phyloP scores from a whole-genome alignment of 768 basidiomycete species.

The Suillus alpinus region DNA sequence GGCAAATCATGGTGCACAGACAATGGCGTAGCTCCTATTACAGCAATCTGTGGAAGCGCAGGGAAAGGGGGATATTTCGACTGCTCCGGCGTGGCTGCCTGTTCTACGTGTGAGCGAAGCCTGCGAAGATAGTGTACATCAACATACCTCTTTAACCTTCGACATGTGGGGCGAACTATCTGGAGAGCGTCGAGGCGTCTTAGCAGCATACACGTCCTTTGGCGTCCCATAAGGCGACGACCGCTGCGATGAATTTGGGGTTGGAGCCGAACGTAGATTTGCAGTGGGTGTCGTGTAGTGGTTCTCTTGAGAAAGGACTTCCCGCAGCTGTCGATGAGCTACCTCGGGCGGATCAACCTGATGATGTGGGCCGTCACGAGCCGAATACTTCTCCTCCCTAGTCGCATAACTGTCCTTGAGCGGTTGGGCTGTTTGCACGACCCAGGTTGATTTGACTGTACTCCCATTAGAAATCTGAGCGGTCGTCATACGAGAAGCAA shows the following conservation, averaged over 20 bases:
- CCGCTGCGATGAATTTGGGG: slow-evolving; percentile 22
- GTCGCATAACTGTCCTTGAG: slow-evolving; percentile 17
- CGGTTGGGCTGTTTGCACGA: slow-evolving; percentile 28
- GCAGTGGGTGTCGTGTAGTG: slow-evolving; percentile 5
- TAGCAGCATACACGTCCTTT: slow-evolving; percentile 17
- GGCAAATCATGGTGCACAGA: slow-evolving; percentile 21
- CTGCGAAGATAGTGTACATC: background rate
- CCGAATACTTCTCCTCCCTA: slow-evolving; percentile 28
- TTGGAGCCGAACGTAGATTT: slow-evolving; percentile 23
- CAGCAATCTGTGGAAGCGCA: slow-evolving; percentile 28
- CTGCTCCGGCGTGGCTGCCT: slow-evolving; percentile 24
- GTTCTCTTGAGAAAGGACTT: slow-evolving; percentile 31
- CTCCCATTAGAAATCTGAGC: slow-evolving; percentile 13
- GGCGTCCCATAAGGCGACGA: slow-evolving; percentile 18
- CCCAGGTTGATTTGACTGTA: slow-evolving; percentile 30
- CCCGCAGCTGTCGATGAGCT: slow-evolving; percentile 25
- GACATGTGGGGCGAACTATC: slow-evolving; percentile 22
- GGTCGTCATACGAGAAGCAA: slow-evolving; percentile 12
- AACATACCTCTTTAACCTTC: slow-evolving; percentile 26
- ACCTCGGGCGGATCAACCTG: slow-evolving; percentile 17
- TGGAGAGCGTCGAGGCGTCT: slow-evolving; percentile 20
- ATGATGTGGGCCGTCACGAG: slow-evolving; percentile 15
- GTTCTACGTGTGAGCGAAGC: slow-evolving; percentile 10
- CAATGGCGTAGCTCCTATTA: slow-evolving; percentile 29
- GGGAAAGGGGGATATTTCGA: slow-evolving; percentile 9